Conservation (phyloP, 352 stramenopile genomes). For the Phytophthora rubi region DNA sequence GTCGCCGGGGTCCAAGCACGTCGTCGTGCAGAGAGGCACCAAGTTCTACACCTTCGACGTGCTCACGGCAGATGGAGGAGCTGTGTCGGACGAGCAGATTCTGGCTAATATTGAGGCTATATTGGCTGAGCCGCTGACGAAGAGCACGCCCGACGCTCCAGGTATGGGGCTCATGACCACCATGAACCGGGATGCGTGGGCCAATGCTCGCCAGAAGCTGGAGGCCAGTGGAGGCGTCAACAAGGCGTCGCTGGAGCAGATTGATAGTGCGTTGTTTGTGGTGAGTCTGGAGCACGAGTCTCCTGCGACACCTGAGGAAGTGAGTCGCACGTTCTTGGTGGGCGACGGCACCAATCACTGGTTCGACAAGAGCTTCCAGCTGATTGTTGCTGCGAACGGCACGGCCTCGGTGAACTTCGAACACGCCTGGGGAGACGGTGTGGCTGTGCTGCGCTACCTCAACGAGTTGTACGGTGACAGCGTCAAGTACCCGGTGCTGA, state of each 20-base stretch:
- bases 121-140: constrained; percentile 61
- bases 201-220: constrained; percentile 64
- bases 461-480: constrained; percentile 90
- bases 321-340: constrained; percentile 82
- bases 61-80: constrained; percentile 62
- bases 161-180: constrained; percentile 85
- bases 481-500: constrained; percentile 75
- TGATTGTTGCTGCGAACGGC: constrained; percentile 86
- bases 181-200: constrained; percentile 86
- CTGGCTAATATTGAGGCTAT: constrained; percentile 88
- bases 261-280: constrained; percentile 89
- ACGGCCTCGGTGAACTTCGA: constrained; percentile 90
- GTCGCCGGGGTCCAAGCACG: constrained; percentile 65
- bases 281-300: constrained; percentile 79
- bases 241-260: constrained; percentile 72
- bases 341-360: constrained; percentile 90
- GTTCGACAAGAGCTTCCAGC: constrained; percentile 94
- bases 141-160: constrained; percentile 40
- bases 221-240: constrained; percentile 61
- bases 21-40: constrained; percentile 87
- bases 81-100: constrained; percentile 79
- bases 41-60: constrained; percentile 91
- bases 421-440: constrained; percentile 90
- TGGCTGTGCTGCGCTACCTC: constrained; percentile 88
- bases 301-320: constrained; percentile 57